Percentiles rank a stretch among this genome's conserved stretches.
phyloP scores from a whole-genome alignment of 345 rosid species.

The Camelina laxa region DNA sequence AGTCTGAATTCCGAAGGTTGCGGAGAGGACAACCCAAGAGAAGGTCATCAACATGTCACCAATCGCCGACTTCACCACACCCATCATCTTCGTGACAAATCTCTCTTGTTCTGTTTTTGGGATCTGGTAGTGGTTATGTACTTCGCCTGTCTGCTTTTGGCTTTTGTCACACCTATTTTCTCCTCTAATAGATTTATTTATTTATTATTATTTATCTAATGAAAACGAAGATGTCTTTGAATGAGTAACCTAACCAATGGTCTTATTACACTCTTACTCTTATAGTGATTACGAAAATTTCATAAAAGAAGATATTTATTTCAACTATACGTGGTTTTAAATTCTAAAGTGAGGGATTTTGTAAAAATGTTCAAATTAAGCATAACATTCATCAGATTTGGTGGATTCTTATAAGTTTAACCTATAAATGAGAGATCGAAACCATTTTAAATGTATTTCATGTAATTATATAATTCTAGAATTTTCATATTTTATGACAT shows the following conservation, averaged over 20 bases:
- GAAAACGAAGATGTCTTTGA: constrained; percentile 35
- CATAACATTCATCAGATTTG: not conserved
- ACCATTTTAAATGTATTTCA: not conserved
- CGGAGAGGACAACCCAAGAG: constrained; percentile 75
- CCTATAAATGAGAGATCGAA: not conserved
- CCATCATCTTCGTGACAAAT: constrained; percentile 47
- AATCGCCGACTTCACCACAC: constrained; percentile 65
- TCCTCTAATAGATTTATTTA: not conserved
- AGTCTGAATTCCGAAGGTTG: constrained; percentile 70
- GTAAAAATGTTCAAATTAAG: not conserved
- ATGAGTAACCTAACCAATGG: constrained; percentile 36
- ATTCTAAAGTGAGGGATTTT: not conserved
- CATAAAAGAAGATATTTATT: not conserved
- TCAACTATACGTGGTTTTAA: not conserved
- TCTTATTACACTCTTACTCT: not conserved
- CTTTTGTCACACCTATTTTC: constrained; percentile 17
- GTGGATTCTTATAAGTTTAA: not conserved
- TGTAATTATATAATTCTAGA: not conserved
- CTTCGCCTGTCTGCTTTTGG: not conserved
- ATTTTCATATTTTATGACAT: too few relatives aligned
- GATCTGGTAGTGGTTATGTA: constrained; percentile 26
- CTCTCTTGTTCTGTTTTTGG: constrained; percentile 22
- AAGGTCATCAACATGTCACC: constrained; percentile 75
- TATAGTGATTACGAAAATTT: not conserved
- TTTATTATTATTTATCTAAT: not conserved